Evolutionary conservation across 495 filamentous ascomycete genomes (phyloP).

Genomic region (Coniosporium apollinis): DNA sequence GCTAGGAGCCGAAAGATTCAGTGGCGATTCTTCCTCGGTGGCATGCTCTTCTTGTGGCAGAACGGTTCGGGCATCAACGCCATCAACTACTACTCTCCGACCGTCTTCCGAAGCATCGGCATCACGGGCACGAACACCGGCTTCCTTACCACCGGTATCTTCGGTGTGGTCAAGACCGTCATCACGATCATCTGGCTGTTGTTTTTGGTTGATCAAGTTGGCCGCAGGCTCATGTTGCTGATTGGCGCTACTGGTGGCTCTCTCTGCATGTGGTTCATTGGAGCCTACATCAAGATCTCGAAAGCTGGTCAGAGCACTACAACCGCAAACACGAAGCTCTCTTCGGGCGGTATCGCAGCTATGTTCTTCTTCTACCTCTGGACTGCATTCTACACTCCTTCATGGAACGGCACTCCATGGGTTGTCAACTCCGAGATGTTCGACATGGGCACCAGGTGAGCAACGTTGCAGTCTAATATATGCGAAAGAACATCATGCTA

Average conservation of each 20-base stretch:
- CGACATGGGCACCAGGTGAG: slow-evolving; percentile 17
- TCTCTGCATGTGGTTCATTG: slow-evolving; percentile 42
- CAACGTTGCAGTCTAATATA: not conserved
- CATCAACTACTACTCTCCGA: slow-evolving; percentile 48
- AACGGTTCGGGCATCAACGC: slow-evolving; percentile 51
- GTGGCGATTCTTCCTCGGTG: slow-evolving; percentile 50
- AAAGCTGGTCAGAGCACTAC: slow-evolving; percentile 25
- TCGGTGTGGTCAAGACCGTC: slow-evolving; percentile 38
- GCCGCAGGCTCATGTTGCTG: slow-evolving; percentile 38
- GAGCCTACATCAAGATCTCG: slow-evolving; percentile 30
- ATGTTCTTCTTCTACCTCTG: slow-evolving; percentile 71
- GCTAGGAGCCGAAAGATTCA: slow-evolving; percentile 28
- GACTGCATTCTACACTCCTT: slow-evolving; percentile 61
- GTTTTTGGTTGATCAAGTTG: slow-evolving; percentile 40
- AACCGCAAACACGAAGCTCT: slow-evolving; percentile 22
- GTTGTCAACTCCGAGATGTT: slow-evolving; percentile 25
- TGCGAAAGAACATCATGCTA: not conserved
- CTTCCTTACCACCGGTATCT: slow-evolving; percentile 35
- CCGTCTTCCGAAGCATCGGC: slow-evolving; percentile 43
- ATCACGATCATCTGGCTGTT: slow-evolving; percentile 43
- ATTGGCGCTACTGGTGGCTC: slow-evolving; percentile 36
- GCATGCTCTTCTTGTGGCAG: slow-evolving; percentile 51
- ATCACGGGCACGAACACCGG: slow-evolving; percentile 32
- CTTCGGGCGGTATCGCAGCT: slow-evolving; percentile 45
- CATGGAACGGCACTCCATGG: slow-evolving; percentile 47